Evolutionary conservation across 768 basidiomycete genomes (phyloP).

Genomic region (Podaxis sp.): DNA sequence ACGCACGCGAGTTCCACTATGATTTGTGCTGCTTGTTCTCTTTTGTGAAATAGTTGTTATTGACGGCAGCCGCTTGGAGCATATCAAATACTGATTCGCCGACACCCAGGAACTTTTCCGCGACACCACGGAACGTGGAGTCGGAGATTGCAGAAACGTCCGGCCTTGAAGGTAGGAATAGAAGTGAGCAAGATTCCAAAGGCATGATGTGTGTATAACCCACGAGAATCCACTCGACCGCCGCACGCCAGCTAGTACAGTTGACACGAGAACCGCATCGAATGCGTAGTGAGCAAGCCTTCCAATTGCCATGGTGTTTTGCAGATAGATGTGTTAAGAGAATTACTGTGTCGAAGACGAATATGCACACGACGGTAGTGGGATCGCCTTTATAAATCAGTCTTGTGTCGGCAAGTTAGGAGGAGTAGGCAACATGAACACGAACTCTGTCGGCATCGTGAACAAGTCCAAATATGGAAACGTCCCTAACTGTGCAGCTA

Average conservation of each 20-base stretch:
- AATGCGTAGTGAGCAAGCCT: constrained; percentile 79
- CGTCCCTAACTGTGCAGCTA: background rate
- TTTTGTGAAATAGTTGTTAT: constrained; percentile 79
- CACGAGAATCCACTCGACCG: constrained; percentile 89
- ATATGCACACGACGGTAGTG: background rate
- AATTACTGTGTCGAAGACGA: background rate
- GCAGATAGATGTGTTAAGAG: background rate
- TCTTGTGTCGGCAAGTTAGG: background rate
- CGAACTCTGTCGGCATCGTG: background rate
- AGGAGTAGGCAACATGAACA: background rate
- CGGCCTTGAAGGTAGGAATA: constrained; percentile 42
- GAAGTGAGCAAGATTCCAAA: constrained; percentile 7
- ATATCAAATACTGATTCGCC: constrained; percentile 92
- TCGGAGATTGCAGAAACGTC: constrained; percentile 73
- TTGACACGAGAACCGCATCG: constrained; percentile 84
- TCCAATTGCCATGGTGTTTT: constrained; percentile 56
- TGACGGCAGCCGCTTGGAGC: constrained; percentile 82
- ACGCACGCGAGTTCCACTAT: background rate
- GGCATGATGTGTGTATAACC: constrained; percentile 33
- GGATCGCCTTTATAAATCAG: background rate
- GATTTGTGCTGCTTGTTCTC: constrained; percentile 29
- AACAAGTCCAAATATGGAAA: background rate
- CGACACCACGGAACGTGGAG: constrained; percentile 69
- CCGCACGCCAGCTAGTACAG: constrained; percentile 87
- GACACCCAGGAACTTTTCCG: constrained; percentile 80